A percentile compares a stretch with the other conserved stretches of the same genome.
These are phyloP conservation scores for Delonix regia DNA, from an alignment of 306 rosid genomes.

Conservation along the genomic window DNA sequence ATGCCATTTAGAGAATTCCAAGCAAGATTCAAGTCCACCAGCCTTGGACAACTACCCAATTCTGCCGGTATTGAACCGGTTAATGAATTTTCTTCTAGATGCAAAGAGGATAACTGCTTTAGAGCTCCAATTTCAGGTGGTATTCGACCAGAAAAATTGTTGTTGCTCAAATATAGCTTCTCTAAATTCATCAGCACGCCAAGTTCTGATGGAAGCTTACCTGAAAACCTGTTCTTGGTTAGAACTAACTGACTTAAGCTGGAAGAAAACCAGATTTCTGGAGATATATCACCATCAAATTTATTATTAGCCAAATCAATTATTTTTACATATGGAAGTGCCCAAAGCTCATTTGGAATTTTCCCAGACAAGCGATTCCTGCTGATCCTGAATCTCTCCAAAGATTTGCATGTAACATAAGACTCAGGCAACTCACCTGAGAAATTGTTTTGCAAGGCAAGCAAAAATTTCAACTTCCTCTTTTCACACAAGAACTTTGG, in stretches of 20 bases:
- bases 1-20: constrained; percentile 66
- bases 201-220: constrained; percentile 73
- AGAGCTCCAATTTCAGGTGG: constrained; percentile 73
- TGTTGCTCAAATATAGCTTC: constrained; percentile 70
- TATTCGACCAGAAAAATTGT: constrained; percentile 69
- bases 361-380: constrained; percentile 68
- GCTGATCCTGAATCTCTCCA: constrained; percentile 75
- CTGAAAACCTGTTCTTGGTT: constrained; percentile 70
- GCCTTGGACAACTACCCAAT: constrained; percentile 65
- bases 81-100: constrained; percentile 70
- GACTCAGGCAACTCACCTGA: constrained; percentile 75
- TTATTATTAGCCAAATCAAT: constrained; percentile 82
- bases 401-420: constrained; percentile 70
- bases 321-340: constrained; percentile 67
- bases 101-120: constrained; percentile 76
- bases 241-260: constrained; percentile 68
- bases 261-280: constrained; percentile 63
- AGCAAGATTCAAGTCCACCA: constrained; percentile 86
- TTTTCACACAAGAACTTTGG: constrained; percentile 84
- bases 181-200: constrained; percentile 74
- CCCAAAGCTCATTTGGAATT: constrained; percentile 75
- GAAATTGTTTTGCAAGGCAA: constrained; percentile 81
- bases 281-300: constrained; percentile 64
- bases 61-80: constrained; percentile 72
- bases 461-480: constrained; percentile 62